phyloP scores from a whole-genome alignment of 192 early-diverging fungal genomes.

The Dimargaris cristalligena region DNA sequence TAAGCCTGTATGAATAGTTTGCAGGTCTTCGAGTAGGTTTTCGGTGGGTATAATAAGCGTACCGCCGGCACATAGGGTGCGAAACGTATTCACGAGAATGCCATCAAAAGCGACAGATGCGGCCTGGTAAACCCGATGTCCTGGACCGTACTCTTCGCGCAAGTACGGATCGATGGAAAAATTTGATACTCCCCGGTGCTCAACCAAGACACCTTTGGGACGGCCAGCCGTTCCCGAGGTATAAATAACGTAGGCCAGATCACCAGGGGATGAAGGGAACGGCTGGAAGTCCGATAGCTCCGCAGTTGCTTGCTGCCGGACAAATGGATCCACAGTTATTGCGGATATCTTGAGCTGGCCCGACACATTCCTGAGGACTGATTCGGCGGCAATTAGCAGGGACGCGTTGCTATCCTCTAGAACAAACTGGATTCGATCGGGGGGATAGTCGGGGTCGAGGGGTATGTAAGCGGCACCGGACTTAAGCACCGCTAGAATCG shows the following conservation, averaged over 20 bases:
- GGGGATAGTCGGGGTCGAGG: constrained; percentile 17
- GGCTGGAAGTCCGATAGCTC: no score
- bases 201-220: constrained; percentile 1
- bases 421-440: constrained; percentile 15
- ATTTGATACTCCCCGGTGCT: not conserved
- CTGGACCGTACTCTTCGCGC: not conserved
- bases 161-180: not conserved
- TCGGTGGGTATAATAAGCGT: not conserved
- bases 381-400: no score
- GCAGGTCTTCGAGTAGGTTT: not conserved
- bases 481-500: constrained; percentile 17
- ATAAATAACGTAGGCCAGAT: not conserved
- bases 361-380: no score
- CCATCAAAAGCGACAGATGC: not conserved
- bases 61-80: not conserved
- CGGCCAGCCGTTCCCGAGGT: constrained; percentile 1
- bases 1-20: not conserved
- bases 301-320: no score
- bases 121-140: not conserved
- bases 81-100: not conserved
- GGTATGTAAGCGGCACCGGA: constrained; percentile 23
- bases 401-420: constrained; percentile 10
- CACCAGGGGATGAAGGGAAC: not conserved
- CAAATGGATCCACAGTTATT: no score
- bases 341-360: no score